A percentile compares a stretch with the other conserved stretches of the same genome.
Conservation (phyloP, 2,329 filamentous ascomycete genomes). For the Pyrenophora tritici-repentis region DNA sequence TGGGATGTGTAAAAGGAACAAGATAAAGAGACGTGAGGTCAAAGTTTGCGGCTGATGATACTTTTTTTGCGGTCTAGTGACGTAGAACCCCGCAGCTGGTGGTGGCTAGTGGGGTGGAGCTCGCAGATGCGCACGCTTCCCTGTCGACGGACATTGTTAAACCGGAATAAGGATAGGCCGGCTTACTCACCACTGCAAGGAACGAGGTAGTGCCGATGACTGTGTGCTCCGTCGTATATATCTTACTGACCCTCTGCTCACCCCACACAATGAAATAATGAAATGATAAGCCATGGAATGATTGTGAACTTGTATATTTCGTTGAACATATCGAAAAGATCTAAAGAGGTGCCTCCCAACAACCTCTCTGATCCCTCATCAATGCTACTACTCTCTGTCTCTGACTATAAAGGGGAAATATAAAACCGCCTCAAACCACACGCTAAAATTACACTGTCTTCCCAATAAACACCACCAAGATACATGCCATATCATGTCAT, state of each 20-base stretch:
- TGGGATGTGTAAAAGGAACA: too few species aligned
- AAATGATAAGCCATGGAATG: too few species aligned
- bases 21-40: too few species aligned
- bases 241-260: too few species aligned
- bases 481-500: constrained; percentile 3
- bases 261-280: too few species aligned
- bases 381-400: constrained; percentile 2
- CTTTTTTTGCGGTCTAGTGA: constrained; percentile 9
- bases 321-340: neutral
- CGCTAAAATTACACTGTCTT: constrained; percentile 14
- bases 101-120: too few species aligned
- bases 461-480: constrained; percentile 5
- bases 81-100: constrained; percentile 9
- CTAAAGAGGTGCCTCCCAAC: constrained; percentile 20
- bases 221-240: too few species aligned
- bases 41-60: neutral
- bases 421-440: constrained; percentile 6
- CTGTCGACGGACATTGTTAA: too few species aligned
- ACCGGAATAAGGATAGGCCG: too few species aligned
- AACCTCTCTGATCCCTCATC: constrained; percentile 2
- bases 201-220: too few species aligned
- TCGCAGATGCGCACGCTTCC: too few species aligned
- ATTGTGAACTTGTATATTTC: neutral
- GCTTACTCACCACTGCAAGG: too few species aligned
- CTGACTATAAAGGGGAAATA: neutral